phyloP scores from a whole-genome alignment of 2,329 filamentous ascomycete genomes.

The Talaromyces pinophilus region DNA sequence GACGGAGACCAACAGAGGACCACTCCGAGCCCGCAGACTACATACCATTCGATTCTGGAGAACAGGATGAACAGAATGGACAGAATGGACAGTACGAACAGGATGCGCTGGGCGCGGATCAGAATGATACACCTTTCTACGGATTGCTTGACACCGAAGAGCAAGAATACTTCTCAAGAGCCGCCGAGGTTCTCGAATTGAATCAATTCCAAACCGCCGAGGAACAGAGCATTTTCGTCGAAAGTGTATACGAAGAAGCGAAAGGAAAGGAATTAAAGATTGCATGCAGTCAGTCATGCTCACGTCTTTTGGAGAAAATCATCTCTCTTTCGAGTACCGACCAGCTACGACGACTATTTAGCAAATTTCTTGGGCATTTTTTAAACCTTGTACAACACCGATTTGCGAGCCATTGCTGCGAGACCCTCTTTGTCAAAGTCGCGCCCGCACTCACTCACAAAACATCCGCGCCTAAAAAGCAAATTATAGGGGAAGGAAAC shows the following conservation, averaged over 20 bases:
- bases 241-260: constrained; percentile 83
- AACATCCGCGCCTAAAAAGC: constrained; percentile 46
- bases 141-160: constrained; percentile 90
- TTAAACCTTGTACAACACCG: constrained; percentile 88
- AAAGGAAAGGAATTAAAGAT: constrained; percentile 93
- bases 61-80: constrained; percentile 23
- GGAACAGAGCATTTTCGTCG: constrained; percentile 69
- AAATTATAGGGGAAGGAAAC: constrained; percentile 46
- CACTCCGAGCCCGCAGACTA: constrained; percentile 32
- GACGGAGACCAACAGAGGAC: constrained; percentile 36
- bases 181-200: constrained; percentile 84
- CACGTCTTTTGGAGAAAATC: constrained; percentile 85
- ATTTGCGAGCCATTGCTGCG: constrained; percentile 96
- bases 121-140: constrained; percentile 74
- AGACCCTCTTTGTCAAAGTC: constrained; percentile 83
- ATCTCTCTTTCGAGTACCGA: constrained; percentile 75
- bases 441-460: constrained; percentile 78
- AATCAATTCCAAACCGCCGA: constrained; percentile 82
- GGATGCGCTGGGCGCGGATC: constrained; percentile 29
- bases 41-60: constrained; percentile 38
- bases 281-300: constrained; percentile 93
- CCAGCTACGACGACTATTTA: constrained; percentile 86
- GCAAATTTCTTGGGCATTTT: constrained; percentile 83
- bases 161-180: constrained; percentile 90
- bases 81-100: constrained; percentile 24